phyloP scores from a whole-genome alignment of 257 asterid species.

The Primulina huaijiensis region DNA sequence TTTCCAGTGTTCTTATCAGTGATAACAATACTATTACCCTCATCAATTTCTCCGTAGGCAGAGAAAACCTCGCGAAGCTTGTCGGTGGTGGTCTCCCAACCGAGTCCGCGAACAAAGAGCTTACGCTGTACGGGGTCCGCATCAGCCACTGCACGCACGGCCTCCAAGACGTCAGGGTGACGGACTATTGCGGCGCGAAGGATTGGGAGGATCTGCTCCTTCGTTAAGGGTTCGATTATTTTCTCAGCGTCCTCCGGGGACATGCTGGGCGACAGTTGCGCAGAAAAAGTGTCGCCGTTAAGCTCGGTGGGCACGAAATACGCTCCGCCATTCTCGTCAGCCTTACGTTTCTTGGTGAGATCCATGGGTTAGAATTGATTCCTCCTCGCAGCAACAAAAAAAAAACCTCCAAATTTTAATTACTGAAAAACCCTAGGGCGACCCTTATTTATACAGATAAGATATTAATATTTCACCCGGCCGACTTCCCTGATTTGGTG shows the following conservation, averaged over 20 bases:
- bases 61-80: slow-evolving; percentile 73
- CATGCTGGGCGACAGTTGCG: slow-evolving; percentile 32
- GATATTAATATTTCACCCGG: not conserved
- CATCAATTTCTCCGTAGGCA: slow-evolving; percentile 72
- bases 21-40: slow-evolving; percentile 76
- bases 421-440: not conserved
- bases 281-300: slow-evolving; percentile 16
- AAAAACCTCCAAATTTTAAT: not conserved
- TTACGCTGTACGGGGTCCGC: slow-evolving; percentile 76
- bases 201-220: slow-evolving; percentile 71
- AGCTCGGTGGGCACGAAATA: slow-evolving; percentile 39
- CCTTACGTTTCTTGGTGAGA: slow-evolving; percentile 80
- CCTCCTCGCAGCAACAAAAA: not conserved
- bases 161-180: slow-evolving; percentile 71
- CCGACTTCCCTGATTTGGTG: not conserved
- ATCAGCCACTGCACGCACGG: slow-evolving; percentile 78
- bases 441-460: not conserved
- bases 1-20: slow-evolving; percentile 77
- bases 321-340: slow-evolving; percentile 76
- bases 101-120: slow-evolving; percentile 92
- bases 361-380: slow-evolving; percentile 42
- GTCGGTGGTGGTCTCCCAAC: slow-evolving; percentile 95
- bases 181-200: slow-evolving; percentile 73
- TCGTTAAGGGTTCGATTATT: slow-evolving; percentile 74
- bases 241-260: slow-evolving; percentile 75